phyloP scores from a whole-genome alignment of 805 yeast species.

The Debaryomyces maramus region DNA sequence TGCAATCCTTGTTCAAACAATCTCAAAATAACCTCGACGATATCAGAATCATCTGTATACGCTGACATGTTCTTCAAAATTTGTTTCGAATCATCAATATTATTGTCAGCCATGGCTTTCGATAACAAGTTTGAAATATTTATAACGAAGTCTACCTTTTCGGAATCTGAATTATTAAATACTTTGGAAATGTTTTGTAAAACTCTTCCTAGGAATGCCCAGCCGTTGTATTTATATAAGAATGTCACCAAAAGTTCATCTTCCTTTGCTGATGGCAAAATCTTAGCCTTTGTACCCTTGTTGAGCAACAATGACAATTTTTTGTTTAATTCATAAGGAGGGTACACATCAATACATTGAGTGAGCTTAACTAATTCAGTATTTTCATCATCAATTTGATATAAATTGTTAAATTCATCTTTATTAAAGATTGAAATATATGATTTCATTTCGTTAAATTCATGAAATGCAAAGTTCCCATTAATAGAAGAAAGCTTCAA shows the following conservation, averaged over 20 bases:
- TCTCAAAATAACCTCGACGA: slow-evolving; percentile 60
- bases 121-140: slow-evolving; percentile 55
- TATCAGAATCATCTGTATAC: slow-evolving; percentile 56
- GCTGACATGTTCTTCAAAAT: slow-evolving; percentile 44
- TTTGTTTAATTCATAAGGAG: slow-evolving; percentile 54
- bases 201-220: slow-evolving; percentile 81
- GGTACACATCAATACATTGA: slow-evolving; percentile 48
- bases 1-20: slow-evolving; percentile 70
- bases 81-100: slow-evolving; percentile 23
- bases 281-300: slow-evolving; percentile 65
- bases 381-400: slow-evolving; percentile 51
- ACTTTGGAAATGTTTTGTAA: slow-evolving; percentile 58
- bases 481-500: slow-evolving; percentile 61
- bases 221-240: slow-evolving; percentile 74
- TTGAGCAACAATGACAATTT: slow-evolving; percentile 46
- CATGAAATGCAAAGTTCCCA: slow-evolving; percentile 64
- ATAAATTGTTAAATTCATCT: slow-evolving; percentile 37
- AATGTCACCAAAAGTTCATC: slow-evolving; percentile 57
- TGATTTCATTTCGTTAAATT: slow-evolving; percentile 57
- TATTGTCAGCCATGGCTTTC: slow-evolving; percentile 42
- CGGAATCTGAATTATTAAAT: slow-evolving; percentile 37
- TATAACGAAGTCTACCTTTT: slow-evolving; percentile 40
- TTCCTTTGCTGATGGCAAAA: slow-evolving; percentile 50
- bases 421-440: slow-evolving; percentile 53
- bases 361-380: slow-evolving; percentile 54